phyloP scores from a whole-genome alignment of 352 stramenopile species.

The Globisporangium cystogenes region DNA sequence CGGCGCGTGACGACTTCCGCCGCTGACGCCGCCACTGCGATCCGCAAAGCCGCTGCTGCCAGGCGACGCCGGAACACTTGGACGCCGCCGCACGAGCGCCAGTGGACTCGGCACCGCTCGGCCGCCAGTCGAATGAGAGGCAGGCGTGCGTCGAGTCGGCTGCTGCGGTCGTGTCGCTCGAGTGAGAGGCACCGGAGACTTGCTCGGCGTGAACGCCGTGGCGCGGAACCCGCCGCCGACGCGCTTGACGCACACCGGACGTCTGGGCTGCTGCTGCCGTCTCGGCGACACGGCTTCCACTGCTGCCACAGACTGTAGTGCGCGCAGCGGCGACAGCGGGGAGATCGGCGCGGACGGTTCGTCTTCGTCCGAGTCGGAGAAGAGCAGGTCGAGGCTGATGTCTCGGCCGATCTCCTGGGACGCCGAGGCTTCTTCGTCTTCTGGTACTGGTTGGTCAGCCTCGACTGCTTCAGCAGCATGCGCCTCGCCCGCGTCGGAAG shows the following conservation, averaged over 20 bases:
- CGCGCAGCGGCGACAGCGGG: neutral
- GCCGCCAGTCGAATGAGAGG: neutral
- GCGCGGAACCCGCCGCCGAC: conserved; percentile 57
- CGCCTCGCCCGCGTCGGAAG: neutral
- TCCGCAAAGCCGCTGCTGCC: neutral
- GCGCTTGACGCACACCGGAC: conserved; percentile 29
- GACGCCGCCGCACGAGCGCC: conserved; percentile 5
- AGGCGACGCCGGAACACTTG: conserved; percentile 11
- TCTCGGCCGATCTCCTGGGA: neutral
- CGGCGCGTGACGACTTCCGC: too few relatives aligned
- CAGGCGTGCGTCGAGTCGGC: neutral
- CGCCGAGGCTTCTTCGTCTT: neutral
- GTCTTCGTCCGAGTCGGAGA: conserved; percentile 30
- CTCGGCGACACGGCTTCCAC: neutral
- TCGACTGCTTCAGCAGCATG: neutral
- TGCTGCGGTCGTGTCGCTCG: neutral
- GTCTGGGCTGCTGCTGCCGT: conserved; percentile 3
- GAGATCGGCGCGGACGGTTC: neutral
- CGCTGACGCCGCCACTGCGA: too few relatives aligned
- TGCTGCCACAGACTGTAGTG: neutral
- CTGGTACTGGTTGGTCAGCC: neutral
- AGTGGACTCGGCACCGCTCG: neutral
- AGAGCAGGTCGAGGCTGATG: conserved; percentile 53
- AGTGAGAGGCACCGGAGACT: neutral
- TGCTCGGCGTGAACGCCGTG: conserved; percentile 14